Evolutionary conservation across 768 basidiomycete species (phyloP).

Genomic region (Leucocoprinus leucothites): DNA sequence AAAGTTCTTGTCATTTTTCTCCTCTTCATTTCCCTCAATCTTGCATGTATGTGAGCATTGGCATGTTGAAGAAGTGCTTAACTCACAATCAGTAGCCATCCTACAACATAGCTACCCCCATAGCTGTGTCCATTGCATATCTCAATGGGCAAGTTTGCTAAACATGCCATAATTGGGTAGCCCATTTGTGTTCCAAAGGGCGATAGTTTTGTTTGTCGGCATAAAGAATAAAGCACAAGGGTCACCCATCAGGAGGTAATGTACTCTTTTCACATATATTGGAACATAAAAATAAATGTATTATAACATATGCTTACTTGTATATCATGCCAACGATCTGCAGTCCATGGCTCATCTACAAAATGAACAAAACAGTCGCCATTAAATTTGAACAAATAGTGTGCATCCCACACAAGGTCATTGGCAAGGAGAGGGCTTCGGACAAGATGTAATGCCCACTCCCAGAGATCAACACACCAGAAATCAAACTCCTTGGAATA

Average conservation of each 20-base stretch:
- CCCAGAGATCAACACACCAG: background rate
- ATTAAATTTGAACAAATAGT: constrained; percentile 1
- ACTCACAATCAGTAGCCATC: constrained; percentile 33
- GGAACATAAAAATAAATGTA: no score
- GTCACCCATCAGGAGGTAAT: constrained; percentile 20
- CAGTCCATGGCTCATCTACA: constrained; percentile 17
- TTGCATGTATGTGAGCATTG: constrained; percentile 9
- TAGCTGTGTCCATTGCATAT: constrained; percentile 28
- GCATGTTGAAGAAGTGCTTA: no score
- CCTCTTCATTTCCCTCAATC: constrained; percentile 24
- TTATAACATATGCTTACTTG: constrained; percentile 8
- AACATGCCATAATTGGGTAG: constrained; percentile 30
- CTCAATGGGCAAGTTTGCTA: constrained; percentile 27
- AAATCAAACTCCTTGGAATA: background rate
- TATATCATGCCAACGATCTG: constrained; percentile 3
- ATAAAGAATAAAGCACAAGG: constrained; percentile 31
- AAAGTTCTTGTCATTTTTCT: constrained; percentile 26
- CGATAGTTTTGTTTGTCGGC: constrained; percentile 37
- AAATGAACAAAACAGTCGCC: constrained; percentile 8
- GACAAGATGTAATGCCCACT: constrained; percentile 5
- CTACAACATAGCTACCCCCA: constrained; percentile 33
- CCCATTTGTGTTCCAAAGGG: constrained; percentile 32
- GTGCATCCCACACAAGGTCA: constrained; percentile 2
- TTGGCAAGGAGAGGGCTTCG: background rate
- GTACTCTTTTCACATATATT: background rate